These are phyloP conservation scores for Fusarium odoratissimum DNA, from an alignment of 2,329 filamentous ascomycete genomes.

Conservation along the genomic window DNA sequence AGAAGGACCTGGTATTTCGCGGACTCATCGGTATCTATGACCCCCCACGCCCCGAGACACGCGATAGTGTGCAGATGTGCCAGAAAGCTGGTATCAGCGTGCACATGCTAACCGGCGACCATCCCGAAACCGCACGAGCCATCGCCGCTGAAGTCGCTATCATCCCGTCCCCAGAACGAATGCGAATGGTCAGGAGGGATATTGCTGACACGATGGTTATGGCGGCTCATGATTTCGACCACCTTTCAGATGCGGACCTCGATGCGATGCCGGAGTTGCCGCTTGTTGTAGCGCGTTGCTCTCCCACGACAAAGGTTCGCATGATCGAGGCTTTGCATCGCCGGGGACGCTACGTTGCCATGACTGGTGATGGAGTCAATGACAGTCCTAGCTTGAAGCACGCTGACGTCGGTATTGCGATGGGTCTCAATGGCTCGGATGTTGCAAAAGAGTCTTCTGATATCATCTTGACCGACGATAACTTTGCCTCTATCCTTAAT, in stretches of 20 bases:
- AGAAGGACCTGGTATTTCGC: conserved; percentile 69
- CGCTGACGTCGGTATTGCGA: conserved; percentile 77
- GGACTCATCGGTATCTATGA: conserved; percentile 76
- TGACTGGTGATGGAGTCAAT: conserved; percentile 79
- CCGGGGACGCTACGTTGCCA: conserved; percentile 70
- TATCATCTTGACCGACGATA: conserved; percentile 77
- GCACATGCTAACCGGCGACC: conserved; percentile 75
- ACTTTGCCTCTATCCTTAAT: conserved; percentile 63
- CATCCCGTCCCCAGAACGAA: conserved; percentile 58
- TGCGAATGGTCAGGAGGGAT: conserved; percentile 57
- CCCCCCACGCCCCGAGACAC: conserved; percentile 72
- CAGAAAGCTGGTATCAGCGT: conserved; percentile 70
- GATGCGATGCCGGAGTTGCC: conserved; percentile 71
- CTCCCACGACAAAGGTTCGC: conserved; percentile 76
- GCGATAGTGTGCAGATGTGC: conserved; percentile 63
- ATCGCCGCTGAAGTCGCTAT: conserved; percentile 72
- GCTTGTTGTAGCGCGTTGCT: conserved; percentile 76
- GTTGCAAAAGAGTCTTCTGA: conserved; percentile 74
- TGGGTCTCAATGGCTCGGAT: conserved; percentile 73
- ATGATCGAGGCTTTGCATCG: conserved; percentile 81
- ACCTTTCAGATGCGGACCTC: conserved; percentile 69
- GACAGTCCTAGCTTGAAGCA: conserved; percentile 75
- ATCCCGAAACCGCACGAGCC: conserved; percentile 69
- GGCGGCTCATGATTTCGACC: conserved; percentile 73
- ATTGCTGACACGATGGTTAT: conserved; percentile 69